Base-by-base conservation (phyloP, 305 asterid species). In the Ilex paraguariensis region DNA sequence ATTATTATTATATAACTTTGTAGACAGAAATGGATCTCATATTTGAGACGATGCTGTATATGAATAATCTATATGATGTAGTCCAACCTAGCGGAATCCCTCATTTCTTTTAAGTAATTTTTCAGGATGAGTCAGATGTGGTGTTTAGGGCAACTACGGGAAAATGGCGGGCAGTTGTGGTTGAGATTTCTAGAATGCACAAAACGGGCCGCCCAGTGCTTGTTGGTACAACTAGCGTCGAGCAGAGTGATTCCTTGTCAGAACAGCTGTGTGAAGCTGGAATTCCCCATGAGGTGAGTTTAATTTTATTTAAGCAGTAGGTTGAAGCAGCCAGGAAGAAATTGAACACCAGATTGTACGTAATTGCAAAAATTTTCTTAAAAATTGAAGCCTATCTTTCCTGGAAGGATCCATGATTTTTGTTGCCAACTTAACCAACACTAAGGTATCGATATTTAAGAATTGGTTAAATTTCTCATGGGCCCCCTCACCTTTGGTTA, bases 191-290 rank as follows among this genome's bases (percentile, higher is more conserved):
- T 80, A 83, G 97, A 66, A 87, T 93, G 99, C 81, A 86, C 75
- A 90, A 86, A 82, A 84, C 95, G 52, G 99, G 99, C 49, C 92
- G 89, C 56, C 99, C 99, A 12, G 97, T 93, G 72, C 91, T 93
- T 21, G 99, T 93, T 67, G 97, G 99, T 66, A 93, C 99, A 66
- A 93, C 99, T 54, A 93, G 99, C 67, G 99, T 93, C 78, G 99
- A 93, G 82, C 99, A 93, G 81, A 93, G 99, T 78, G 97, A 90
- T 77, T 79, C 95, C 39, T 75, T 93, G 67, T 93, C 99, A 56
- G 81, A 66, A 76, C 90, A 85, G 78, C 95, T 93, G 57, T 85
- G 71, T 68, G 96, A 93, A 78, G 87, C 90, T 78, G 92, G 90
- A 66, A 82, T 93, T 57, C 87, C 84, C 32, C 97, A 93, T 13